phyloP scores from a whole-genome alignment of 805 yeast genomes.

The Hyphopichia homilentoma region DNA sequence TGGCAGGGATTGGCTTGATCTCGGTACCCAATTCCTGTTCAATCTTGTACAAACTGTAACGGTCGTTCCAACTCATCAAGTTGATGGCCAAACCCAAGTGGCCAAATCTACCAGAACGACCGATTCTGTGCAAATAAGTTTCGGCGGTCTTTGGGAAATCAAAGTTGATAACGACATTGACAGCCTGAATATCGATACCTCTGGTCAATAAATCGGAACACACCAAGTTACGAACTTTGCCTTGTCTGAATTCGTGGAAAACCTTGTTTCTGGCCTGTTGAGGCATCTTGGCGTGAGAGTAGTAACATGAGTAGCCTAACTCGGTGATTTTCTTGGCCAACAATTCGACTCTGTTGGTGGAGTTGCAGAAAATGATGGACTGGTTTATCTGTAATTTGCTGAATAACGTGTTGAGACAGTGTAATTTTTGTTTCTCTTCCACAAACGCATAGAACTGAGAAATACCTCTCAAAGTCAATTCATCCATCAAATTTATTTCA shows the following conservation, averaged over 20 bases:
- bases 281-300: slow-evolving; percentile 96
- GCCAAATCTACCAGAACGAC: slow-evolving; percentile 98
- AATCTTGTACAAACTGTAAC: slow-evolving; percentile 87
- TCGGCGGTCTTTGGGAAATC: slow-evolving; percentile 99
- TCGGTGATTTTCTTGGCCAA: slow-evolving; percentile 95
- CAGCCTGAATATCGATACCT: slow-evolving; percentile 99
- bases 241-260: slow-evolving; percentile 97
- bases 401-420: slow-evolving; percentile 91
- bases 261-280: slow-evolving; percentile 96
- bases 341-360: slow-evolving; percentile 93
- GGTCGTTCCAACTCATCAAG: slow-evolving; percentile 93
- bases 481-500: slow-evolving; percentile 97
- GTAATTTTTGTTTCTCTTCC: slow-evolving; percentile 93
- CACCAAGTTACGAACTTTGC: slow-evolving; percentile 93
- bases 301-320: slow-evolving; percentile 92
- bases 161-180: slow-evolving; percentile 94
- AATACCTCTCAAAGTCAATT: slow-evolving; percentile 91
- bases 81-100: slow-evolving; percentile 97
- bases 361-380: slow-evolving; percentile 94
- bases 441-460: slow-evolving; percentile 98
- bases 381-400: slow-evolving; percentile 94
- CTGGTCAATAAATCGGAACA: slow-evolving; percentile 95
- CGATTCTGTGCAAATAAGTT: slow-evolving; percentile 95
- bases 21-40: slow-evolving; percentile 98
- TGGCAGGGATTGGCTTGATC: slow-evolving; percentile 94